These are phyloP conservation scores for Ustilago curta DNA, from an alignment of 1,284 basidiomycete genomes.

Conservation along the genomic window DNA sequence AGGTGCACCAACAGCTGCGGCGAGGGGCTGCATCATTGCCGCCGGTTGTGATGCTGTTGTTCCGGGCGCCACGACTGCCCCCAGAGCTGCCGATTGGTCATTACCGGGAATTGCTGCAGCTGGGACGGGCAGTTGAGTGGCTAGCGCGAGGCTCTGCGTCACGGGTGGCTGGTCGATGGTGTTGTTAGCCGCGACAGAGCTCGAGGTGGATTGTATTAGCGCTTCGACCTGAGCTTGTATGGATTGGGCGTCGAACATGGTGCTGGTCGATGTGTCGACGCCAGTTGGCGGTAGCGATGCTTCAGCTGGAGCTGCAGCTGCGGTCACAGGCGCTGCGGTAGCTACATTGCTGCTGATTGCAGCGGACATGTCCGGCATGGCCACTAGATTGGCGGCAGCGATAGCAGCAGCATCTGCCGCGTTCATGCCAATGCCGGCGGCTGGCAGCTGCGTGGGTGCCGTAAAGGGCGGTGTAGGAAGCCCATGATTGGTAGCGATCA, in stretches of 20 bases:
- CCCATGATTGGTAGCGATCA: constrained; percentile 14
- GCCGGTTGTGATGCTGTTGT: neutral
- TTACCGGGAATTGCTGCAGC: neutral
- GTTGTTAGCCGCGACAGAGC: constrained; percentile 16
- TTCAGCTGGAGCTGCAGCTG: neutral
- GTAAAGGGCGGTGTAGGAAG: neutral
- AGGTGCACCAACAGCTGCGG: neutral
- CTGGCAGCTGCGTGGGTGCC: neutral
- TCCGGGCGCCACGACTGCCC: neutral
- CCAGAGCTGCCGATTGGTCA: neutral
- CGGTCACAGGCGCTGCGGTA: neutral
- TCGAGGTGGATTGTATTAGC: constrained; percentile 39
- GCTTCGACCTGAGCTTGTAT: constrained; percentile 50
- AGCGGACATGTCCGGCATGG: constrained; percentile 5
- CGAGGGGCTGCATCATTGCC: neutral
- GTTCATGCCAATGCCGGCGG: neutral
- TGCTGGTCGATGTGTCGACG: neutral
- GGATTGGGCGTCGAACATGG: constrained; percentile 34
- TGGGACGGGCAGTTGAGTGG: neutral
- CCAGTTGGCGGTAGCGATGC: constrained; percentile 3
- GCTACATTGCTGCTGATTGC: neutral
- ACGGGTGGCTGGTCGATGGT: constrained; percentile 2
- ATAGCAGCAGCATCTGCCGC: constrained; percentile 3
- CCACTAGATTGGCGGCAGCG: neutral
- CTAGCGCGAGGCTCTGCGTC: neutral